Evolutionary conservation across 768 basidiomycete genomes (phyloP).

Genomic region (Lactarius vividus): DNA sequence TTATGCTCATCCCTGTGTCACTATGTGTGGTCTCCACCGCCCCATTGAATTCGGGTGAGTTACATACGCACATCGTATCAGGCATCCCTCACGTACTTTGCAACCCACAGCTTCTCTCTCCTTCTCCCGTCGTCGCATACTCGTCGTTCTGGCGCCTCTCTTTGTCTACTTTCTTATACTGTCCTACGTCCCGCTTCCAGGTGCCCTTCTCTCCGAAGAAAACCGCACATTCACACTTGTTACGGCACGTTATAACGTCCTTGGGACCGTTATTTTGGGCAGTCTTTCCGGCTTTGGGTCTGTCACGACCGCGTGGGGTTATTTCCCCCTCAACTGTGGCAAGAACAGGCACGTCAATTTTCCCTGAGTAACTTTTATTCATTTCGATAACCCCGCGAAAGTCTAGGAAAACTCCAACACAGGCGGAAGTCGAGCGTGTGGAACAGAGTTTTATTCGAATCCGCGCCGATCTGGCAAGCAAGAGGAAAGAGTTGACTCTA

Average conservation of each 20-base stretch:
- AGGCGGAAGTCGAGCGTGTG: constrained; percentile 49
- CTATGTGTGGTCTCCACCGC: constrained; percentile 55
- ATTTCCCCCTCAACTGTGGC: constrained; percentile 44
- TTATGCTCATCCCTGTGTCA: constrained; percentile 63
- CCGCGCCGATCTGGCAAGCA: constrained; percentile 51
- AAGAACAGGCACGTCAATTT: constrained; percentile 5
- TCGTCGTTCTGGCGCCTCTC: constrained; percentile 22
- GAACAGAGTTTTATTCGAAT: constrained; percentile 60
- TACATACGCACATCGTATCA: constrained; percentile 1
- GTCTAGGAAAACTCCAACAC: background rate
- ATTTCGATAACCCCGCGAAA: background rate
- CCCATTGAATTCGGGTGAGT: constrained; percentile 26
- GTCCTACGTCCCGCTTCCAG: constrained; percentile 67
- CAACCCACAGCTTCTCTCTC: background rate
- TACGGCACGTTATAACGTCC: constrained; percentile 61
- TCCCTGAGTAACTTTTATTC: background rate
- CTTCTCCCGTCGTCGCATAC: constrained; percentile 12
- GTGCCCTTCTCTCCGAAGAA: constrained; percentile 42
- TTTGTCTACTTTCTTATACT: constrained; percentile 54
- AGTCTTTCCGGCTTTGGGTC: constrained; percentile 78
- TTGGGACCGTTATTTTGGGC: constrained; percentile 80
- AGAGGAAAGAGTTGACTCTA: constrained; percentile 34
- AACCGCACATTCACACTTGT: constrained; percentile 39
- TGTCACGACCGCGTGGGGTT: constrained; percentile 62
- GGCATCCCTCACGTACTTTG: background rate